Conservation (phyloP, 2,329 filamentous ascomycete species). For the Periconia sp. region DNA sequence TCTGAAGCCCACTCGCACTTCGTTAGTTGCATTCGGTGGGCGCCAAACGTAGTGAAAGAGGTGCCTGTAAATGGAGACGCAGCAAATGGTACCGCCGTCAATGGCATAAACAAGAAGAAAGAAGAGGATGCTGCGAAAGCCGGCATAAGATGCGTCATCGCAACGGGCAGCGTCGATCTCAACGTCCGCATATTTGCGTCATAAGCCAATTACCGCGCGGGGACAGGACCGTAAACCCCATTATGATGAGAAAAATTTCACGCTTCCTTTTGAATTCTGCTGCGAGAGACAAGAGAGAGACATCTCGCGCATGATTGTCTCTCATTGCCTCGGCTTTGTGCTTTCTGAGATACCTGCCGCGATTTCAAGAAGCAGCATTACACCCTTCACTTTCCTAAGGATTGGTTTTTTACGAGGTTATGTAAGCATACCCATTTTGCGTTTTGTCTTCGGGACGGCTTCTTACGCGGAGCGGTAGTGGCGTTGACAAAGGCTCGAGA, state of each 20-base stretch:
- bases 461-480: conserved; percentile 1
- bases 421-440: conserved; percentile 27
- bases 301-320: not conserved
- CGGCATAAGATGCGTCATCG: conserved; percentile 82
- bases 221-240: not conserved
- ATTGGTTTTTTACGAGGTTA: conserved; percentile 23
- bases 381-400: conserved; percentile 3
- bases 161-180: conserved; percentile 83
- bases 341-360: not conserved
- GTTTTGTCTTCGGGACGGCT: not conserved
- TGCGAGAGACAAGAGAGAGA: not conserved
- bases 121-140: conserved; percentile 58
- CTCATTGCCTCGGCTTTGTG: not conserved
- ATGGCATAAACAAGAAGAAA: conserved; percentile 59
- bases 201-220: too few species aligned
- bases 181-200: conserved; percentile 80
- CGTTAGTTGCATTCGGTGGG: conserved; percentile 86
- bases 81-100: conserved; percentile 50
- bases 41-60: conserved; percentile 74
- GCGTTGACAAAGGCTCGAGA: too few species aligned
- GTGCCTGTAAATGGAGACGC: conserved; percentile 48
- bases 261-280: not conserved
- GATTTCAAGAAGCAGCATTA: not conserved
- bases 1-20: conserved; percentile 82
- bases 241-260: not conserved